Evolutionary conservation across 257 asterid species (phyloP).

Genomic region (Penstemon davidsonii): DNA sequence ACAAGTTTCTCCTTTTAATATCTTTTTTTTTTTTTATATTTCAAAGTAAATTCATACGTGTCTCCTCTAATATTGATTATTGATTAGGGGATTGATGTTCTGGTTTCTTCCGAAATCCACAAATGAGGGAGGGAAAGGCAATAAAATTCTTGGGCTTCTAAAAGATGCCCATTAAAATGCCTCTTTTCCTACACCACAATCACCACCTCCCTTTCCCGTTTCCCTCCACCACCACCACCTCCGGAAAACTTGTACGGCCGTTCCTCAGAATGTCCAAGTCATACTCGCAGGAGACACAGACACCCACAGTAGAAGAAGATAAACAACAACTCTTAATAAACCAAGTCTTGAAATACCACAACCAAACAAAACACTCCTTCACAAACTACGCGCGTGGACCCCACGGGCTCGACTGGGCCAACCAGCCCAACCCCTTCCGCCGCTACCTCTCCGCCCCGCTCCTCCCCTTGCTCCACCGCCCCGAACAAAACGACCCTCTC

Average conservation of each 20-base stretch:
- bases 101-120: no score
- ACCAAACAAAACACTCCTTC: conserved; percentile 76
- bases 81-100: no score
- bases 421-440: conserved; percentile 97
- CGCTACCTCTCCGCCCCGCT: conserved; percentile 70
- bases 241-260: conserved; percentile 29
- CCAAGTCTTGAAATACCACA: conserved; percentile 70
- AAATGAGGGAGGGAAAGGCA: no score
- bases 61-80: no score
- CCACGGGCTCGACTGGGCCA: conserved; percentile 91
- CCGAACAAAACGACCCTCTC: conserved; percentile 34
- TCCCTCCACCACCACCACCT: conserved; percentile 33
- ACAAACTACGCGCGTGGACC: conserved; percentile 81
- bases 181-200: conserved; percentile 30
- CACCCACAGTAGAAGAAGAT: conserved; percentile 28
- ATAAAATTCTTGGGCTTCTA: no score
- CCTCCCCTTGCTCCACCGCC: conserved; percentile 64
- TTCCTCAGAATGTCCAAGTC: conserved; percentile 58
- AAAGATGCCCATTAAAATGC: neutral
- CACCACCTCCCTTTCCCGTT: conserved; percentile 25
- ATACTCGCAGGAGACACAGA: conserved; percentile 35
- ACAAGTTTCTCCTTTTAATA: no score
- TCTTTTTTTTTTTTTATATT: no score
- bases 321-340: conserved; percentile 37
- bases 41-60: no score